Evolutionary conservation across 2,329 filamentous ascomycete species (phyloP).

Genomic region (Paecilomyces fulvus): DNA sequence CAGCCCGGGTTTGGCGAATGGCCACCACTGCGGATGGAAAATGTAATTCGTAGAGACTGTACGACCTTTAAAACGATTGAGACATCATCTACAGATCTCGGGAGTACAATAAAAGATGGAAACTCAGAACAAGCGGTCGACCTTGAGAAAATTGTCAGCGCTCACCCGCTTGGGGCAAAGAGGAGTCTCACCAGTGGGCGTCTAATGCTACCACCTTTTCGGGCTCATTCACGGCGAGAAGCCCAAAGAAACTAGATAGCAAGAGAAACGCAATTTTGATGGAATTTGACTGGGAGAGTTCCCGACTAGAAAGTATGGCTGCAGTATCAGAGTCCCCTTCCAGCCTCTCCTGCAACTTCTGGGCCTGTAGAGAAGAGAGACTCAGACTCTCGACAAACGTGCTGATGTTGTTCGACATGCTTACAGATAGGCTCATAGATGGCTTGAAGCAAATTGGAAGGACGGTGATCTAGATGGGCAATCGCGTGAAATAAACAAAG

Average conservation of each 20-base stretch:
- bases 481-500: too few species aligned
- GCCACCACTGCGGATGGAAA: not conserved
- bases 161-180: not conserved
- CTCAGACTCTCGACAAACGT: not conserved
- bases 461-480: too few species aligned
- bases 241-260: not conserved
- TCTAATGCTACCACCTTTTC: not conserved
- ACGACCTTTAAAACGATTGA: too few species aligned
- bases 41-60: not conserved
- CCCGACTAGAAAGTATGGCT: not conserved
- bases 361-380: not conserved
- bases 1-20: not conserved
- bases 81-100: not conserved
- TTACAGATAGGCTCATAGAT: too few species aligned
- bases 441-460: too few species aligned
- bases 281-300: not conserved
- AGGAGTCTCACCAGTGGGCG: not conserved
- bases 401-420: not conserved
- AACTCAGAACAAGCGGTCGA: not conserved
- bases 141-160: not conserved
- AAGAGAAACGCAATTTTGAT: not conserved
- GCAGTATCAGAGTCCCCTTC: not conserved
- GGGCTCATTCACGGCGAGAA: not conserved
- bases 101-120: not conserved
- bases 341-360: not conserved